Base-by-base conservation (phyloP, 2,329 filamentous ascomycete genomes). In the Keithomyces neogunnii region DNA sequence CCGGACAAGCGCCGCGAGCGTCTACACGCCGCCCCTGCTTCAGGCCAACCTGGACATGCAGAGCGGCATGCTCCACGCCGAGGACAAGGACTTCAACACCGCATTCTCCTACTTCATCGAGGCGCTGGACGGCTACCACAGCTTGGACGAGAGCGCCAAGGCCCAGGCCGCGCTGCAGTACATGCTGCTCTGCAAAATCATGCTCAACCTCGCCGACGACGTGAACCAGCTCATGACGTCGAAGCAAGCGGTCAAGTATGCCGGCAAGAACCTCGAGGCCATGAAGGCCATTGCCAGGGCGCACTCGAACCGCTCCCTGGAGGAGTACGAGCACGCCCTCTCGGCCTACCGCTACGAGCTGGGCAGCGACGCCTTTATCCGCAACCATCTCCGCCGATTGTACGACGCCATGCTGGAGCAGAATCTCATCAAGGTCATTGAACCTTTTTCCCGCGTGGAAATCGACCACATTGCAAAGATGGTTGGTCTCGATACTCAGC, bases 361-460 rank as follows among this genome's bases (percentile, higher is more conserved):
- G 10, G 92, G 91, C 60, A 88, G 88, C 69, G 93, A 99, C 66
- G 81, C 88, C 55, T 99, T 99, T 75, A 95, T 99, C 70, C 89
- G 92, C 56, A 96, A 93, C 71, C 93, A 99, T 73, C 84, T 99
- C 59, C 89, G 91, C 54, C 86, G 90, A 48, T 79, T 99, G 48
- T 99, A 99, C 74, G 93, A 99, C 71, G 89, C 91, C 67, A 96
- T 99, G 90, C 73, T 99, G 66, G 93, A 99, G 77, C 93, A 99
- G 80, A 99, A 99, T 71, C 81, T 99, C 42, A 95, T 97, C 80
- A 97, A 99, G 78, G 93, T 99, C 56, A 99, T 99, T 66, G 93
- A 99, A 78, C 93, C 93, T 28, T 99, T 97, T 74, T 95, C 89
- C 64, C 84, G 91, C 56, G 93, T 99, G 50, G 93, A 99, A 73